These are phyloP conservation scores for Pythium phragmitis DNA, from an alignment of 352 stramenopile genomes.

Conservation along the genomic window DNA sequence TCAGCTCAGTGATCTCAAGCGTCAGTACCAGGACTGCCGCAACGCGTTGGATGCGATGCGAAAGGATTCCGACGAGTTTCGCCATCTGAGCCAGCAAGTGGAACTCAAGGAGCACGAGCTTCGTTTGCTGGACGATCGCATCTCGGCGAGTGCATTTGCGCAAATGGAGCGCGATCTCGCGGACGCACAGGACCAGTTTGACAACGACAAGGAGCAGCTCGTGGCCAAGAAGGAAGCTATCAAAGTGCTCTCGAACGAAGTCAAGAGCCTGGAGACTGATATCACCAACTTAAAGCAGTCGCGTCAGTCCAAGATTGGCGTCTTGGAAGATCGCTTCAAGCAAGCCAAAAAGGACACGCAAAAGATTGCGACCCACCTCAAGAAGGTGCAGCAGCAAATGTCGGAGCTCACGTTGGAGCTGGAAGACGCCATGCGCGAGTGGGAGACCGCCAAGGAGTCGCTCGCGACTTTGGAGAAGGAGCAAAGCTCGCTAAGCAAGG, in stretches of 20 bases:
- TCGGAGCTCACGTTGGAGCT: conserved; percentile 73
- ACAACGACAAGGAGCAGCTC: conserved; percentile 59
- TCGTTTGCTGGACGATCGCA: conserved; percentile 73
- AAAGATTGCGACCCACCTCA: conserved; percentile 54
- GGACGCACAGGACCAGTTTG: conserved; percentile 72
- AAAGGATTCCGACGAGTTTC: conserved; percentile 75
- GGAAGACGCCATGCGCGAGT: conserved; percentile 67
- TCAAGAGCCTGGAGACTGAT: conserved; percentile 69
- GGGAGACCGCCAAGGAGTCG: conserved; percentile 57
- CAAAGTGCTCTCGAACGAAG: conserved; percentile 71
- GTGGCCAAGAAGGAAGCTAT: conserved; percentile 66
- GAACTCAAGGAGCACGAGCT: conserved; percentile 86
- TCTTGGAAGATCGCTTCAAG: conserved; percentile 74
- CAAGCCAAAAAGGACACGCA: conserved; percentile 77
- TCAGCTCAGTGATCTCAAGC: conserved; percentile 62
- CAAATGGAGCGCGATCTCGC: conserved; percentile 75
- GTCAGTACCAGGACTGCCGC: conserved; percentile 63
- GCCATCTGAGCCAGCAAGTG: conserved; percentile 70
- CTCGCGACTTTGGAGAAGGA: conserved; percentile 56
- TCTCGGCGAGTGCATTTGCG: conserved; percentile 73
- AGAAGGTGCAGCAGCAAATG: conserved; percentile 64
- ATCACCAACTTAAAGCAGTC: conserved; percentile 84
- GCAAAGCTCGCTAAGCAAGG: conserved; percentile 54
- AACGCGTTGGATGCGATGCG: conserved; percentile 65
- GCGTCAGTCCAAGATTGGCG: conserved; percentile 74